A percentile compares a stretch with the other conserved stretches of the same genome.
Evolutionary conservation across 305 asterid species (phyloP).

Genomic region (Plantago coronopus): DNA sequence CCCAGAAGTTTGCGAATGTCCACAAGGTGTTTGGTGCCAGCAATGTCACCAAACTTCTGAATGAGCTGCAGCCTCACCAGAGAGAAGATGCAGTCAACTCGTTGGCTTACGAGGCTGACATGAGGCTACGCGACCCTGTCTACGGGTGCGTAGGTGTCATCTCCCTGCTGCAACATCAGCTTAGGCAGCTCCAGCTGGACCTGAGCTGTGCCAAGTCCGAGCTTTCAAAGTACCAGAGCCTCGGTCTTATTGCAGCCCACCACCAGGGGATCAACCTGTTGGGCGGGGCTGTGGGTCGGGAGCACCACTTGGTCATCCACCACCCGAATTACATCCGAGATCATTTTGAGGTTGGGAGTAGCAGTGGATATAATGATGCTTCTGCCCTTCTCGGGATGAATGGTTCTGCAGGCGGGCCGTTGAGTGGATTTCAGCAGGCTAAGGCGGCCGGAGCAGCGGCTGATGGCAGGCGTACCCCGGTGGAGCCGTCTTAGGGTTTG

Average conservation of each 20-base stretch:
- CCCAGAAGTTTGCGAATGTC: conserved; percentile 69
- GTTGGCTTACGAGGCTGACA: conserved; percentile 74
- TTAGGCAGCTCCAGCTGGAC: conserved; percentile 73
- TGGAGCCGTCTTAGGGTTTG: conserved; percentile 69
- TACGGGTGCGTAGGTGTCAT: conserved; percentile 90
- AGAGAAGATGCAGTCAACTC: conserved; percentile 85
- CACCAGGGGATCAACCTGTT: conserved; percentile 51
- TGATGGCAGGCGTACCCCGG: conserved; percentile 68
- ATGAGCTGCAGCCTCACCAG: conserved; percentile 74
- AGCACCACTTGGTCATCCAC: conserved; percentile 42
- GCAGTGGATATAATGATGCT: conserved; percentile 45
- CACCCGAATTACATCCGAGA: conserved; percentile 53
- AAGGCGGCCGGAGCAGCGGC: conserved; percentile 47
- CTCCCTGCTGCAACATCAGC: conserved; percentile 77
- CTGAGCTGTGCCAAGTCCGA: conserved; percentile 77
- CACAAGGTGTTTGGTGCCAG: conserved; percentile 83
- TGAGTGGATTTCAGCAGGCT: conserved; percentile 57
- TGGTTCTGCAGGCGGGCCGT: conserved; percentile 47
- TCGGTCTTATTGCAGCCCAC: conserved; percentile 48
- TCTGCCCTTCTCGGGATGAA: conserved; percentile 59
- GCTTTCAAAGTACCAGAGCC: conserved; percentile 71
- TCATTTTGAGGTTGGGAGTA: conserved; percentile 30
- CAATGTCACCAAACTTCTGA: conserved; percentile 70
- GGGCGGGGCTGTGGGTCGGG: conserved; percentile 36
- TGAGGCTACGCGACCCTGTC: conserved; percentile 87